Evolutionary conservation across 768 basidiomycete genomes (phyloP), one percentile per base, ranked within the genome.

Genomic region (Hysterangium stoloniferum): DNA sequence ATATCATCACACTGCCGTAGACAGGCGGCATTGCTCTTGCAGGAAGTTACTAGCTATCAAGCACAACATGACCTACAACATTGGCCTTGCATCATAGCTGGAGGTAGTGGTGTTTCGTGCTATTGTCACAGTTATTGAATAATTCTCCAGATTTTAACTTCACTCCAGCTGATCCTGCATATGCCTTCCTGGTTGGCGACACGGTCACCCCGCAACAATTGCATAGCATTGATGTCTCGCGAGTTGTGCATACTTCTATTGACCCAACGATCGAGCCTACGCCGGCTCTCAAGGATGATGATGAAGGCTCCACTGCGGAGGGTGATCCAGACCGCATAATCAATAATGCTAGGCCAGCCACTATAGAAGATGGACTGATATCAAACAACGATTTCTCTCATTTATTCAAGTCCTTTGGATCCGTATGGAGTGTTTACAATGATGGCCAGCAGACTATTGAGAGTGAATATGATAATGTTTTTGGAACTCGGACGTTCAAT

Each of bases 61-160:
- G 59, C 72, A 4, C 71, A 70, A 2, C 61, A 72, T 52, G 54
- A 62, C 12, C 63, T 68, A 35, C 60, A 64, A 1, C 54, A 71
- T 38, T 95, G 91, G 91, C 86, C 92, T 0, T 83, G 82, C 51
- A 69, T 94, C 50, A 69, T 96, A 33, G 80, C 86, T 0, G 94
- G 94, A 62, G 93, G 94, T 89, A 62, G 59, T 67, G 59, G 12
- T 12, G 38, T 27, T 22, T 2, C 44, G 44, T 12, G 22, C 11
- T 53, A 34, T n/a, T 35, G 15, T 37, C 32, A 53, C 42, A n/a
- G 42, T 54, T 29, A 42, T 45, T 38, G 20, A 38, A 52, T 22
- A 13, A 32, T 36, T 31, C 45, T 11, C 6, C 48, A 94, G 94
- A 98, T 65, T 92, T 96, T 68, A 98, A 97, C 64, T 88, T 89